Percentiles rank a stretch among this genome's conserved stretches.
Conservation (phyloP, 2,329 filamentous ascomycete species). For the Taxawa tesnikishii region DNA sequence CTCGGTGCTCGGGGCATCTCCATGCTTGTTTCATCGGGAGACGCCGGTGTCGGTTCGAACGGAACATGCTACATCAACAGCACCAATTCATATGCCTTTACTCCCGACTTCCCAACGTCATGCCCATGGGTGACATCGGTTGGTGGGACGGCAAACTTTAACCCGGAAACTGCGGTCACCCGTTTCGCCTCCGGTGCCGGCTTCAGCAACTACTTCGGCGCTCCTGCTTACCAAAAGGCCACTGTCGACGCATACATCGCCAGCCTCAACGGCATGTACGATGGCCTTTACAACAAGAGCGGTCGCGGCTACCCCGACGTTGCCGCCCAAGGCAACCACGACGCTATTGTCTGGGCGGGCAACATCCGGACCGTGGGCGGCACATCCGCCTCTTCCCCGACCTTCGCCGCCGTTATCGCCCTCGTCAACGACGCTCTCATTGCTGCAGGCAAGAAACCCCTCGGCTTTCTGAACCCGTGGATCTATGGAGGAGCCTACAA, state of each 20-base stretch:
- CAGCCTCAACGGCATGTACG: slow-evolving; percentile 25
- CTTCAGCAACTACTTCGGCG: slow-evolving; percentile 33
- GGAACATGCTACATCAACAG: slow-evolving; percentile 34
- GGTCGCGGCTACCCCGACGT: slow-evolving; percentile 36
- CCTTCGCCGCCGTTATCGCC: slow-evolving; percentile 43
- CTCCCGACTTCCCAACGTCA: slow-evolving; percentile 32
- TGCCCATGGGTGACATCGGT: slow-evolving; percentile 38
- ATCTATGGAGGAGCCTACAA: slow-evolving; percentile 32
- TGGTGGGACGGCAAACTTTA: slow-evolving; percentile 29
- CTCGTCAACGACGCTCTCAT: slow-evolving; percentile 51
- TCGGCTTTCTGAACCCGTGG: slow-evolving; percentile 44
- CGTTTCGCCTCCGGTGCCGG: slow-evolving; percentile 37
- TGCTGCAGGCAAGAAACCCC: slow-evolving; percentile 29
- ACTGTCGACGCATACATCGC: slow-evolving; percentile 29
- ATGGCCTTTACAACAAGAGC: slow-evolving; percentile 31
- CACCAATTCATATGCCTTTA: slow-evolving; percentile 28
- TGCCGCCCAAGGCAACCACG: slow-evolving; percentile 39
- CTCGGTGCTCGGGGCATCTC: slow-evolving; percentile 56
- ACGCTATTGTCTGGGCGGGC: slow-evolving; percentile 26
- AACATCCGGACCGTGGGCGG: slow-evolving; percentile 29
- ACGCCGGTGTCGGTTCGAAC: slow-evolving; percentile 42
- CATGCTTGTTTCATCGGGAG: slow-evolving; percentile 52
- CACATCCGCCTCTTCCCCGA: slow-evolving; percentile 43
- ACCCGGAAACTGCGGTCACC: slow-evolving; percentile 32
- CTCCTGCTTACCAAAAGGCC: slow-evolving; percentile 30